phyloP scores from a whole-genome alignment of 805 yeast species.

The Saitoella complicata region DNA sequence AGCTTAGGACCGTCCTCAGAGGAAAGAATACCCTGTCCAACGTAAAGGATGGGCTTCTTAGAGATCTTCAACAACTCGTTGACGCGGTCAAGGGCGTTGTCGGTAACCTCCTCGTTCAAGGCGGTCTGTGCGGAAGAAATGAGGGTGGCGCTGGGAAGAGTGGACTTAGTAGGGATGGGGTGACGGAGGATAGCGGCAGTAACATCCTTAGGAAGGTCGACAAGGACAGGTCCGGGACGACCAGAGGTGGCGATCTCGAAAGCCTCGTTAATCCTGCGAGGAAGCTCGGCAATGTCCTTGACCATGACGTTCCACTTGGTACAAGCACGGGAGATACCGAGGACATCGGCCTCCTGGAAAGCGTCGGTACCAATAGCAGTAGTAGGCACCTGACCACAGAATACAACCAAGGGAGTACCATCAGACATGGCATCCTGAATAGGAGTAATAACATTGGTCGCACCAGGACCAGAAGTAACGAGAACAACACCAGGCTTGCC shows the following conservation, averaged over 20 bases:
- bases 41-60: slow-evolving; percentile 76
- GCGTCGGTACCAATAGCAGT: slow-evolving; percentile 95
- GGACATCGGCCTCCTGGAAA: slow-evolving; percentile 97
- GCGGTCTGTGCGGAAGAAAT: slow-evolving; percentile 53
- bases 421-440: slow-evolving; percentile 95
- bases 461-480: slow-evolving; percentile 99
- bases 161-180: slow-evolving; percentile 79
- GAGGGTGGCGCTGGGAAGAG: slow-evolving; percentile 25
- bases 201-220: slow-evolving; percentile 94
- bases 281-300: slow-evolving; percentile 81
- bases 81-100: slow-evolving; percentile 56
- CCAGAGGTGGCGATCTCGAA: slow-evolving; percentile 93
- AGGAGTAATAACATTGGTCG: slow-evolving; percentile 96
- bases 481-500: slow-evolving; percentile 97
- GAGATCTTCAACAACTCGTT: slow-evolving; percentile 68
- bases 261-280: slow-evolving; percentile 92
- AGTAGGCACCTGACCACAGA: slow-evolving; percentile 95
- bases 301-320: slow-evolving; percentile 99
- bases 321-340: slow-evolving; percentile 93
- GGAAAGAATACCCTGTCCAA: slow-evolving; percentile 80
- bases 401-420: slow-evolving; percentile 93
- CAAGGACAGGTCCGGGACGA: slow-evolving; percentile 96
- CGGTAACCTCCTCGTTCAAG: slow-evolving; percentile 52
- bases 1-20: slow-evolving; percentile 63
- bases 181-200: slow-evolving; percentile 78